These are phyloP conservation scores for Samsoniella hepiali DNA, from an alignment of 2,329 filamentous ascomycete genomes.

Conservation along the genomic window DNA sequence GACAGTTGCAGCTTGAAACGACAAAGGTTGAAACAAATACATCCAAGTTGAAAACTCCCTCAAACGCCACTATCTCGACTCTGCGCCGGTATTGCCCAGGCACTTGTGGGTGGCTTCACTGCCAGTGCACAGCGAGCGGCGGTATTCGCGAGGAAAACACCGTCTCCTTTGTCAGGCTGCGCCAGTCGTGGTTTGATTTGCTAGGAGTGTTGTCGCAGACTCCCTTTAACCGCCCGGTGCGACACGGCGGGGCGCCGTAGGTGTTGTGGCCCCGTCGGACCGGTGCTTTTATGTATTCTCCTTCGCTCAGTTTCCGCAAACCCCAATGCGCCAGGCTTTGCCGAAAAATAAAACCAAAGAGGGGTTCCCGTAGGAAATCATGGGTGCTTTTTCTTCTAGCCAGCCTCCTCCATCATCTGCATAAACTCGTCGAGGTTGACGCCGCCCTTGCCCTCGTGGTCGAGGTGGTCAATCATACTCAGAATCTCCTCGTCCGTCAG, in stretches of 20 bases:
- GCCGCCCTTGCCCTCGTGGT: constrained; percentile 86
- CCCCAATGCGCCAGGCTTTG: no score
- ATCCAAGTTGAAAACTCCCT: neutral
- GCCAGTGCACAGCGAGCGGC: neutral
- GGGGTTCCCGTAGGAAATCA: no score
- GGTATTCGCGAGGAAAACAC: neutral
- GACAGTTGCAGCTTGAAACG: neutral
- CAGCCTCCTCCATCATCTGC: constrained; percentile 54
- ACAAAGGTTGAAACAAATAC: neutral
- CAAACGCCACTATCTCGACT: neutral
- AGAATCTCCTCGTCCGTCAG: constrained; percentile 88
- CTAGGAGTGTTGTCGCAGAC: neutral
- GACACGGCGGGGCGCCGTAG: neutral
- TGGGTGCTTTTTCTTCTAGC: constrained; percentile 24
- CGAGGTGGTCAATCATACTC: constrained; percentile 98
- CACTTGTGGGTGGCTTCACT: neutral
- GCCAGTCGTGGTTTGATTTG: neutral
- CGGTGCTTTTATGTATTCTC: neutral
- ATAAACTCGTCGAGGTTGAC: constrained; percentile 68
- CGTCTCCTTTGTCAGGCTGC: neutral
- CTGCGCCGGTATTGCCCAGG: neutral
- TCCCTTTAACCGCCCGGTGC: neutral
- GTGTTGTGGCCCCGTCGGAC: neutral
- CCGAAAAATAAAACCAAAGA: neutral
- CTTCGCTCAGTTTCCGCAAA: neutral